Evolutionary conservation across 371 early-diverging fungal species (phyloP).

Genomic region (Mortierella sp.): DNA sequence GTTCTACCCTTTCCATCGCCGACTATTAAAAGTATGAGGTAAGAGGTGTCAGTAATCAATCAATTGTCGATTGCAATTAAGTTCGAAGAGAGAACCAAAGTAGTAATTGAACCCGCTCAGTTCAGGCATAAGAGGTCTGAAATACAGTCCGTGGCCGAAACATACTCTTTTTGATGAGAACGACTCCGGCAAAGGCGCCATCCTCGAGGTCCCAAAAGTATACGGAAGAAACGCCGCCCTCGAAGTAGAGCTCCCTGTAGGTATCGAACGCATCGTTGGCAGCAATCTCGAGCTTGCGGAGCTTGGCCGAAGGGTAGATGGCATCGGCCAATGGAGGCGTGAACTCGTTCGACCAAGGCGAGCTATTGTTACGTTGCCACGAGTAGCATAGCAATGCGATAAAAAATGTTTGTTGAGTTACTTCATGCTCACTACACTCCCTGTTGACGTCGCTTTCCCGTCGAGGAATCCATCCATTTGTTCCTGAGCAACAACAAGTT

Average conservation of each 20-base stretch:
- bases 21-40: constrained; percentile 57
- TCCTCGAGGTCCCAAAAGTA: constrained; percentile 92
- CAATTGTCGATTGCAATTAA: too few species aligned
- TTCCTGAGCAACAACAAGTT: not conserved
- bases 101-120: too few species aligned
- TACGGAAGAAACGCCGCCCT: constrained; percentile 96
- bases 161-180: constrained; percentile 95
- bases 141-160: not conserved
- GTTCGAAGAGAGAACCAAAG: constrained; percentile 5
- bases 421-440: too few species aligned
- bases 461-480: not conserved
- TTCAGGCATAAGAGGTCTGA: too few species aligned
- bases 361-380: constrained; percentile 62
- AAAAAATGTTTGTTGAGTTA: constrained; percentile 1
- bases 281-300: constrained; percentile 90
- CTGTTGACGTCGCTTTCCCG: not conserved
- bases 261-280: constrained; percentile 98
- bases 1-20: constrained; percentile 75
- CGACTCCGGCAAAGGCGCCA: constrained; percentile 94
- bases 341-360: constrained; percentile 98
- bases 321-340: constrained; percentile 90
- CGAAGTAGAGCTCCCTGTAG: constrained; percentile 96
- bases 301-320: constrained; percentile 79
- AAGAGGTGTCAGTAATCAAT: not conserved
- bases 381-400: not conserved